phyloP scores from a whole-genome alignment of 345 rosid genomes.

The Corymbia maculata region DNA sequence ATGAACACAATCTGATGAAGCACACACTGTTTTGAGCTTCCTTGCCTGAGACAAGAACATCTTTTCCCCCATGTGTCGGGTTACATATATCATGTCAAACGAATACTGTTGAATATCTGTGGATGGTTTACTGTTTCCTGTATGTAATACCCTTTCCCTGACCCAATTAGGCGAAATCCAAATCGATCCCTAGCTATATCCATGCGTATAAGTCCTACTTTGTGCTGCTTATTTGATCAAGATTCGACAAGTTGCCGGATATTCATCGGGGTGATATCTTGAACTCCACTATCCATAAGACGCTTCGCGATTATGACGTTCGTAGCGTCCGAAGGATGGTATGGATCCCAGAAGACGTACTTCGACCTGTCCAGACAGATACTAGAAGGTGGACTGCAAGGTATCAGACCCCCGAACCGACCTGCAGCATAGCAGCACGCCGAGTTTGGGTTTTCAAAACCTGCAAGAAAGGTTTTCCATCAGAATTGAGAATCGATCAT shows the following conservation, averaged over 20 bases:
- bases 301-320: slow-evolving; percentile 31
- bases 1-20: not conserved
- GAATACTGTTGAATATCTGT: not conserved
- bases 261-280: slow-evolving; percentile 28
- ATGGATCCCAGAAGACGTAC: slow-evolving; percentile 53
- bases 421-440: slow-evolving; percentile 62
- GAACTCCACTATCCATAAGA: slow-evolving; percentile 23
- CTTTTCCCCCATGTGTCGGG: not conserved
- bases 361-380: slow-evolving; percentile 37
- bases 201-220: not conserved
- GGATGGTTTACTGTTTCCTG: not conserved
- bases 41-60: not conserved
- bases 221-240: not conserved
- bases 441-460: slow-evolving; percentile 40
- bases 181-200: not conserved
- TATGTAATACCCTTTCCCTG: not conserved
- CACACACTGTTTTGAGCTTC: not conserved
- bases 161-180: not conserved
- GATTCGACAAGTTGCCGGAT: slow-evolving; percentile 17
- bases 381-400: slow-evolving; percentile 36
- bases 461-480: slow-evolving; percentile 10
- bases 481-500: not conserved
- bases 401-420: slow-evolving; percentile 48
- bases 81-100: not conserved
- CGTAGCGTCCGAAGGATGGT: slow-evolving; percentile 52